Evolutionary conservation across 2,329 filamentous ascomycete species (phyloP), one percentile per base, ranked within the genome.

Genomic region (Fusarium veterinarium): DNA sequence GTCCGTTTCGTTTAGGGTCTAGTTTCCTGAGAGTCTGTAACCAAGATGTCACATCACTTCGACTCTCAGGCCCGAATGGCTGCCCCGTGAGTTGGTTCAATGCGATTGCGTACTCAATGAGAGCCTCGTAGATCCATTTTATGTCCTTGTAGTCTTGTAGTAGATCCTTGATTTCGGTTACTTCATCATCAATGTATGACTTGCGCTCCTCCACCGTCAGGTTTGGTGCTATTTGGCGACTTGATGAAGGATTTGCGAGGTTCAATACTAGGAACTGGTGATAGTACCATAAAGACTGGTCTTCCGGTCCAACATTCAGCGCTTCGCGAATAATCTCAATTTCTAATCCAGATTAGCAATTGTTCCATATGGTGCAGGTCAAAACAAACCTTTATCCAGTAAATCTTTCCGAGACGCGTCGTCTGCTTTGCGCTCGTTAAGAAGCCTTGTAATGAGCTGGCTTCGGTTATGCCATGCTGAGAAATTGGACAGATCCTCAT

Each of bases 201-300:
- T 89, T 80, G 52, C 92, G 90, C 62, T 95, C 89, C 13, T 87
- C 82, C 10, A 84, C 79, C 3, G 86, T 86, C 35, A 97, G 83
- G 41, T 89, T 86, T 1, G 90, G 90, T 19, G 91, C 88, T 75
- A 97, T 92, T 14, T 88, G 88, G 25, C 86, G 83, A 6, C 83
- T 79, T 19, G 85, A 82, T 19, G 80, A 84, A 53, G 82, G 84
- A 76, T 85, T 86, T 58, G 87, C 84, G 75, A 93, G 84, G 78
- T 91, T 92, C 67, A 91, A 88, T 83, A 98, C 90, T 64, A 98
- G 85, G 78, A 92, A 97, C 76, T 96, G 93, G 80, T 98, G 95
- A 79, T 99, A 98, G 81, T 97, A 97, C 95, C 96, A 99, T 10
- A 98, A 86, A 23, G 95, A 97, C 79, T 98, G 95, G 79, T 98